Evolutionary conservation across 139 green algal genomes (phyloP), one percentile per base, ranked within the genome.

Genomic region (Edaphochlamys debaryana): DNA sequence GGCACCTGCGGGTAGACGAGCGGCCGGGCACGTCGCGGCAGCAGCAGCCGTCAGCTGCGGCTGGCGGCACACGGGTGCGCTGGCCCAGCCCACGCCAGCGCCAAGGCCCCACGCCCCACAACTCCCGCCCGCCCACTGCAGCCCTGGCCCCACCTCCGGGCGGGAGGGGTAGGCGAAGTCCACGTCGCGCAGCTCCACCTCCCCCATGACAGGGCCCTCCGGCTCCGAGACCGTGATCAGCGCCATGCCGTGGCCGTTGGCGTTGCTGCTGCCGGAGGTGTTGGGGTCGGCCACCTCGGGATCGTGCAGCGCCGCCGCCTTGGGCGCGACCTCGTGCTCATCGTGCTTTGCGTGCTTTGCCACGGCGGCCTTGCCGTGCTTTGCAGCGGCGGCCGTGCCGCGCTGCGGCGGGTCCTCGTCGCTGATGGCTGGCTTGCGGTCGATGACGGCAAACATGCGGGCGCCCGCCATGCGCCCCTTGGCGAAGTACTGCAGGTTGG

Each of bases 161-260:
- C 94, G 88, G 0, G 91, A 79, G 6, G 96, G 96, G 91, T 99
- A 98, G 50, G 84, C 54, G 58, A 98, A 98, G 17, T 48, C 27
- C 41, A 98, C 93, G 52, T 91, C 67, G 4, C 45, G 64, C 42
- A 83, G 77, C 77, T 83, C 42, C 17, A 83, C 67, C 64, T 83
- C 77, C 45, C 77, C 77, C 30, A 23, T 23, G 9, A 83, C 77
- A 32, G 32, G 22, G 60, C 13, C 37, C 38, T 37, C 15, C 38
- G 67, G 38, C 34, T n/a, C 64, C 5, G 6, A 11, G 34, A 45
- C 13, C 64, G 17, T 8, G 1, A 70, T 4, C 7, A 22, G 34
- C 6, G 34, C 34, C 7, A 17, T 22, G 7, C 1, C 1, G 34
- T 74, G 36, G 36, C 36, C 36, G 63, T 42, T 69, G 13, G 13